A percentile compares a stretch with the other conserved stretches of the same genome.
Evolutionary conservation across 192 early-diverging fungal genomes (phyloP).

Genomic region (Backusella liffmaniae): DNA sequence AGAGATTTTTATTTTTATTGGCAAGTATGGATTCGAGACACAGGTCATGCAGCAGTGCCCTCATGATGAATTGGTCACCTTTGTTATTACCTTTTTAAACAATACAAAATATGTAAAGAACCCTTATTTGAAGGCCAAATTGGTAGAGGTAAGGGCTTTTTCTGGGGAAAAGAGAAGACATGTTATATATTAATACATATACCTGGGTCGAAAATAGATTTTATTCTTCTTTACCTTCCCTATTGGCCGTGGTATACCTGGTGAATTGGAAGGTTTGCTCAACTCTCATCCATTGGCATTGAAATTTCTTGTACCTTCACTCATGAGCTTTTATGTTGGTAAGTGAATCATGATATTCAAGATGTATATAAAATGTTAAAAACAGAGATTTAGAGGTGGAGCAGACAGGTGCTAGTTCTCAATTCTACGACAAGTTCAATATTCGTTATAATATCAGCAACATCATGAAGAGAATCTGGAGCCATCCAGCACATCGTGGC

Average conservation of each 20-base stretch:
- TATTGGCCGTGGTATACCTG: conserved; percentile 54
- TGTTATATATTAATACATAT: background rate
- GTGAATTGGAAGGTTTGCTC: conserved; percentile 60
- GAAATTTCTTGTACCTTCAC: conserved; percentile 70
- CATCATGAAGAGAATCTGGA: conserved; percentile 83
- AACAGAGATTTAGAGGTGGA: conserved; percentile 70
- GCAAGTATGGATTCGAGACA: conserved; percentile 51
- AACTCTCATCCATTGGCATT: conserved; percentile 76
- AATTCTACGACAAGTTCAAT: conserved; percentile 99
- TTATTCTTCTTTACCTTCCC: conserved; percentile 81
- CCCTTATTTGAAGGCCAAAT: conserved; percentile 91
- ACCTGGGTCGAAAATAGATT: conserved; percentile 41
- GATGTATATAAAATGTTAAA: too few species aligned
- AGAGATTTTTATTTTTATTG: conserved; percentile 74
- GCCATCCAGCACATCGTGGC: conserved; percentile 65
- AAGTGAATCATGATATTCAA: background rate
- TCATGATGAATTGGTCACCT: conserved; percentile 55
- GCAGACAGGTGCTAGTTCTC: conserved; percentile 85
- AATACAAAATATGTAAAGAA: conserved; percentile 85
- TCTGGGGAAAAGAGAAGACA: conserved; percentile 22
- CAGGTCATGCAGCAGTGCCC: conserved; percentile 40
- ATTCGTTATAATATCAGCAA: conserved; percentile 95
- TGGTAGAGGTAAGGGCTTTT: conserved; percentile 73
- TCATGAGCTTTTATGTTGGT: conserved; percentile 93
- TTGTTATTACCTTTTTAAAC: conserved; percentile 77